A percentile compares a stretch with the other conserved stretches of the same genome.
These are phyloP conservation scores for Aureobasidium sp. DNA, from an alignment of 2,329 filamentous ascomycete species.

Conservation along the genomic window DNA sequence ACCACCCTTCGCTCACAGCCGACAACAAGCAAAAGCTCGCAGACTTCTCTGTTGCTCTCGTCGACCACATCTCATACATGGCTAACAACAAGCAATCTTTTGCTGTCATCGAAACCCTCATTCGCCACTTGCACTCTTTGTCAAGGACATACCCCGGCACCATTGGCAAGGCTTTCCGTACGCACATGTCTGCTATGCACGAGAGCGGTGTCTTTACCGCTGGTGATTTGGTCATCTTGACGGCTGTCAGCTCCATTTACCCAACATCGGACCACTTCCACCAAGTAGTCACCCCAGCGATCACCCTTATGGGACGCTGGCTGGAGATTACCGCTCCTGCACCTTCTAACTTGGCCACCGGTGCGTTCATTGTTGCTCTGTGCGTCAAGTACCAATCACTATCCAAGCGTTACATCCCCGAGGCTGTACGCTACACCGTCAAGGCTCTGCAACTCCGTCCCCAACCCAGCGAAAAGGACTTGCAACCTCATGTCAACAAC, in stretches of 20 bases:
- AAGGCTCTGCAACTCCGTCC: constrained; percentile 56
- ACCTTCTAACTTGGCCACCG: constrained; percentile 61
- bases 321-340: constrained; percentile 68
- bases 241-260: constrained; percentile 76
- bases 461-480: constrained; percentile 33
- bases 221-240: constrained; percentile 79
- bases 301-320: constrained; percentile 76
- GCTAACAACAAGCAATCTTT: constrained; percentile 49
- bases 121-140: constrained; percentile 87
- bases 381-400: constrained; percentile 75
- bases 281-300: constrained; percentile 83
- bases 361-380: constrained; percentile 72
- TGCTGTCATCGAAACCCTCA: constrained; percentile 65
- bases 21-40: constrained; percentile 79
- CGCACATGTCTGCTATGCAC: constrained; percentile 56
- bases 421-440: constrained; percentile 73
- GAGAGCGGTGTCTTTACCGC: constrained; percentile 46
- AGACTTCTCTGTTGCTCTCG: constrained; percentile 59
- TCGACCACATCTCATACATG: constrained; percentile 59
- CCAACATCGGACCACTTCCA: constrained; percentile 98
- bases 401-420: constrained; percentile 82
- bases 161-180: constrained; percentile 69
- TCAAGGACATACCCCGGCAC: constrained; percentile 76
- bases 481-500: constrained; percentile 58
- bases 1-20: constrained; percentile 78